Base-by-base conservation (phyloP, 2,329 filamentous ascomycete species). In the Cladosporium oxysporum region DNA sequence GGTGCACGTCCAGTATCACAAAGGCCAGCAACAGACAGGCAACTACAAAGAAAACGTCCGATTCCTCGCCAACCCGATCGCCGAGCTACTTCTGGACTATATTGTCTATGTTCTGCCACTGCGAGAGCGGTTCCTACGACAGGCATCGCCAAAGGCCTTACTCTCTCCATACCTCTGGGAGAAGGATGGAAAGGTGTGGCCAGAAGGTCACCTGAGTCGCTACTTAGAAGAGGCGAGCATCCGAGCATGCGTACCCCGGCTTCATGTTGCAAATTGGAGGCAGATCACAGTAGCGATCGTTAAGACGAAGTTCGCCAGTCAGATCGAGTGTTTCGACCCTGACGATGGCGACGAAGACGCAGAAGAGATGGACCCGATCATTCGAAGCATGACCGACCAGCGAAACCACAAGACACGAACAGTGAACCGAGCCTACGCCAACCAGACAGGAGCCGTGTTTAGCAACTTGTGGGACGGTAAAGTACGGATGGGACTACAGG, bases 11-110 rank as follows among this genome's bases (percentile, higher is more conserved):
- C n/a, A n/a, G n/a, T n/a, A n/a, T n/a, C 41, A 68, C 23, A 68
- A 68, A 52, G 61, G 66, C 57, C 49, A 68, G 57, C 35, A 68
- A 41, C 61, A 68, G 44, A 66, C 57, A 7, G 55, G 65, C 23
- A 44, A 26, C n/a, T 64, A 64, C 49, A 66, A 66, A 49, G 64
- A 68, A 49, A 68, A 68, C 57, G 52, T 68, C 23, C 66, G 63
- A 21, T 68, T 68, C 28, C 65, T 68, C 31, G 59, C 66, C 47
- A 26, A 62, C 26, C 60, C 65, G 26, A 44, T 68, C 37, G 57
- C 49, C 16, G 58, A 68, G 18, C 67, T 68, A 31, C 58, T 68
- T n/a, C 66, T 68, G 8, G 62, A 68, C 35, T 67, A 68, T 28
- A 35, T 68, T 10, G 59, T 67, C 31, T 68, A 68, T 44, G 52